Evolutionary conservation across 1,139 yeast species (phyloP).

Genomic region (Pichia sp.): DNA sequence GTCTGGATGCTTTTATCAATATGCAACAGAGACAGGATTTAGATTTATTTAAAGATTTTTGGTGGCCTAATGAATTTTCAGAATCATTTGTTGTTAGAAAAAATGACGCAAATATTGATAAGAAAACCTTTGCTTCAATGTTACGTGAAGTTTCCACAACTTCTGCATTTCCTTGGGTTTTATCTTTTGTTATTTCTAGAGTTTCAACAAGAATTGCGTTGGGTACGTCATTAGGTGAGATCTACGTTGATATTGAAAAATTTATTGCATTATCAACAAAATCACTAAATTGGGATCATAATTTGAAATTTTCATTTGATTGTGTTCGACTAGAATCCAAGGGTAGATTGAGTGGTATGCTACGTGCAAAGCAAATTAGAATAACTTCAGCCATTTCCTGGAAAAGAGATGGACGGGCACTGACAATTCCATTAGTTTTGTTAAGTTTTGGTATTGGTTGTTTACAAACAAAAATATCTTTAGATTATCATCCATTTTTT

Average conservation of each 20-base stretch:
- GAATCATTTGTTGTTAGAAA: constrained; percentile 13
- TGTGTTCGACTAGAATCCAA: constrained; percentile 47
- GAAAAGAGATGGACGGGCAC: constrained; percentile 41
- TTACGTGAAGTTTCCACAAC: constrained; percentile 59
- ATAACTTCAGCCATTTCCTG: constrained; percentile 67
- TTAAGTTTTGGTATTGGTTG: constrained; percentile 52
- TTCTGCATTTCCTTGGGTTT: constrained; percentile 69
- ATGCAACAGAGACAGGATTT: constrained; percentile 83
- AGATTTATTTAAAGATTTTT: constrained; percentile 74
- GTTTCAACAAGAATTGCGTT: constrained; percentile 58
- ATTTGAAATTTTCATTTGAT: constrained; percentile 55
- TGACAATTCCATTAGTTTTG: constrained; percentile 63
- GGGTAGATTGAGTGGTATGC: constrained; percentile 74
- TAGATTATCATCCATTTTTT: constrained; percentile 81
- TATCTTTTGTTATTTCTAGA: constrained; percentile 51
- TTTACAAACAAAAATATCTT: constrained; percentile 55
- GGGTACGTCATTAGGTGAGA: constrained; percentile 76
- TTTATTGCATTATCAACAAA: constrained; percentile 70
- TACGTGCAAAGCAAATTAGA: constrained; percentile 45
- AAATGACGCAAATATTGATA: constrained; percentile 11
- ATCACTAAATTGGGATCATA: constrained; percentile 66
- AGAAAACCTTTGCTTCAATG: constrained; percentile 43
- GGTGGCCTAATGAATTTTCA: constrained; percentile 49
- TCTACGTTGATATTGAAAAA: constrained; percentile 47
- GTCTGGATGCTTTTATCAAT: constrained; percentile 60